Conservation (phyloP, 768 basidiomycete genomes). For the Sarcodon sp. region DNA sequence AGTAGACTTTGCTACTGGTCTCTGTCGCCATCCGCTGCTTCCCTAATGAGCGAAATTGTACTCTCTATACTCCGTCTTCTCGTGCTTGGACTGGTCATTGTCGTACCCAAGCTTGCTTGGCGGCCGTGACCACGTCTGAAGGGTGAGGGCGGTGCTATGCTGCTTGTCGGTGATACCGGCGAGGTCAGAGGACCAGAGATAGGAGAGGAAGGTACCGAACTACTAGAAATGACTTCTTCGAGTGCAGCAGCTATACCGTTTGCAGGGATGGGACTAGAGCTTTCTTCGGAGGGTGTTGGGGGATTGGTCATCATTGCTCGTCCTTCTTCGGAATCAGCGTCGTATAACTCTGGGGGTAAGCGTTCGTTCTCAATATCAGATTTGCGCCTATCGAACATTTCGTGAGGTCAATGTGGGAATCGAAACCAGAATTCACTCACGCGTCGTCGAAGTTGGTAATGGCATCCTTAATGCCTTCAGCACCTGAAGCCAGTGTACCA, state of each 20-base stretch:
- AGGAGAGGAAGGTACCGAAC: constrained; percentile 18
- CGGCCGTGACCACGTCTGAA: constrained; percentile 66
- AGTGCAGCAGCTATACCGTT: constrained; percentile 19
- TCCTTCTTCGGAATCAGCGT: constrained; percentile 62
- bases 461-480: constrained; percentile 91
- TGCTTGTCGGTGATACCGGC: constrained; percentile 28
- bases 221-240: constrained; percentile 17
- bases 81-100: constrained; percentile 90
- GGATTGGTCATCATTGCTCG: constrained; percentile 48
- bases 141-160: constrained; percentile 19
- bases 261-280: constrained; percentile 14
- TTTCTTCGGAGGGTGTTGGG: constrained; percentile 38
- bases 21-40: constrained; percentile 68
- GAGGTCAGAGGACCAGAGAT: constrained; percentile 32
- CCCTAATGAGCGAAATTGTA: constrained; percentile 91
- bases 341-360: constrained; percentile 90
- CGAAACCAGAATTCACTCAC: constrained; percentile 34
- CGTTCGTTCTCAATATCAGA: constrained; percentile 99
- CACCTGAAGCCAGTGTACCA: constrained; percentile 73
- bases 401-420: neutral
- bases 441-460: constrained; percentile 93
- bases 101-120: constrained; percentile 83
- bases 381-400: constrained; percentile 50
- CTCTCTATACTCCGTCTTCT: constrained; percentile 87
- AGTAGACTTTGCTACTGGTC: too few species aligned